Evolutionary conservation across 1,284 basidiomycete species (phyloP), one percentile per base, ranked within the genome.

Genomic region (Inonotus hispidus): DNA sequence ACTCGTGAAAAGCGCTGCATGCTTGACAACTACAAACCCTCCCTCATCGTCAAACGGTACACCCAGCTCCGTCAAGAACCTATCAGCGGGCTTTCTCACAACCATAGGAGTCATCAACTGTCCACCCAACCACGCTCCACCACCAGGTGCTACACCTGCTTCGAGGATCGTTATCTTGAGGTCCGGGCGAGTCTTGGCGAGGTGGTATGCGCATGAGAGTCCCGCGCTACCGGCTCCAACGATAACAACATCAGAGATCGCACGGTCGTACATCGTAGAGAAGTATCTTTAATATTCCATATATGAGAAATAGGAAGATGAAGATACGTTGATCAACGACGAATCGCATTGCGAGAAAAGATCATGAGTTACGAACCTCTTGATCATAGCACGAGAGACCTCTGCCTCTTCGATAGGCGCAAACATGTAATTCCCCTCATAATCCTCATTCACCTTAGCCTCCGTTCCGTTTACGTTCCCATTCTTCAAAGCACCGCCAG

Each of bases 71-170:
- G 77, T 74, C 53, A 93, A 78, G 77, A 93, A 88, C 57, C 78
- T 75, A 70, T 93, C 83, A 0, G 89, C 90, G 3, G 88, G 92
- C 75, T 93, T 93, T 64, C 90, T 85, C 59, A 93, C 85, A 53
- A 93, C 90, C 90, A 93, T 93, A 0, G 89, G 85, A 1, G 83
- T 85, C 90, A 93, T 92, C 56, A 93, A 76, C 73, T 93, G 90
- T 1, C 90, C 91, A 39, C 89, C 88, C 52, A 90, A 80, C 88
- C 89, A 90, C 21, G 87, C 87, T 54, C 88, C 85, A 62, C 86
- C 87, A 53, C 90, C 87, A n/a, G 92, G 91, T 1, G 90, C 85
- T 25, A 93, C 91, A 65, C 82, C 85, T 10, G 91, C 90, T 73
- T 93, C 91, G 66, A 93, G 75, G 69, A 93, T 90, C 25, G 92